phyloP scores from a whole-genome alignment of 2,329 filamentous ascomycete species.

The Dendrostoma leiphaemia region DNA sequence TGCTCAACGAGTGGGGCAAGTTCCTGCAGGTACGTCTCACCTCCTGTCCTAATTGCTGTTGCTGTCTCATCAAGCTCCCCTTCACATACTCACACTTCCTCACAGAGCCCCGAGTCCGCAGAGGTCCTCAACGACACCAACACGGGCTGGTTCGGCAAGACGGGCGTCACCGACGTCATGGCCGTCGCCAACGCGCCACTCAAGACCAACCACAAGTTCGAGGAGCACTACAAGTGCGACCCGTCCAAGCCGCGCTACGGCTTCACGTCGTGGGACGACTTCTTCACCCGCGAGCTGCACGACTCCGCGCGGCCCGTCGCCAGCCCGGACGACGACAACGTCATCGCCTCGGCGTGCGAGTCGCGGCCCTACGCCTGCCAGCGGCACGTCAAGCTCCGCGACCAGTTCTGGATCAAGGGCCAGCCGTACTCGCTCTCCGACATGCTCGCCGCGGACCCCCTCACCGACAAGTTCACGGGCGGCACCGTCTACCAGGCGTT shows the following conservation, averaged over 20 bases:
- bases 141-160: conserved; percentile 55
- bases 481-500: conserved; percentile 72
- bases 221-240: conserved; percentile 62
- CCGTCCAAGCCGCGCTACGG: conserved; percentile 52
- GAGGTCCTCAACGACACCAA: conserved; percentile 42
- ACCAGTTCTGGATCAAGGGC: conserved; percentile 67
- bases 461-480: conserved; percentile 54
- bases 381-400: conserved; percentile 50
- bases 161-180: conserved; percentile 46
- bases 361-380: conserved; percentile 55
- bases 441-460: conserved; percentile 58
- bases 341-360: conserved; percentile 65
- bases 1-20: conserved; percentile 57
- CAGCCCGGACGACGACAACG: conserved; percentile 47
- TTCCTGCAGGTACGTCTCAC: conserved; percentile 41
- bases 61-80: fast-evolving
- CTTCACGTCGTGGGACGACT: conserved; percentile 66
- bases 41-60: not conserved
- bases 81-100: not conserved
- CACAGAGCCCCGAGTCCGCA: conserved; percentile 50
- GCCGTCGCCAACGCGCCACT: conserved; percentile 48
- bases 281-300: conserved; percentile 61
- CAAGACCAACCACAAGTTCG: conserved; percentile 45
- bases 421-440: conserved; percentile 65
- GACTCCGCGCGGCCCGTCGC: conserved; percentile 57